Evolutionary conservation across 768 basidiomycete genomes (phyloP).

Genomic region (Auriculariales sp.): DNA sequence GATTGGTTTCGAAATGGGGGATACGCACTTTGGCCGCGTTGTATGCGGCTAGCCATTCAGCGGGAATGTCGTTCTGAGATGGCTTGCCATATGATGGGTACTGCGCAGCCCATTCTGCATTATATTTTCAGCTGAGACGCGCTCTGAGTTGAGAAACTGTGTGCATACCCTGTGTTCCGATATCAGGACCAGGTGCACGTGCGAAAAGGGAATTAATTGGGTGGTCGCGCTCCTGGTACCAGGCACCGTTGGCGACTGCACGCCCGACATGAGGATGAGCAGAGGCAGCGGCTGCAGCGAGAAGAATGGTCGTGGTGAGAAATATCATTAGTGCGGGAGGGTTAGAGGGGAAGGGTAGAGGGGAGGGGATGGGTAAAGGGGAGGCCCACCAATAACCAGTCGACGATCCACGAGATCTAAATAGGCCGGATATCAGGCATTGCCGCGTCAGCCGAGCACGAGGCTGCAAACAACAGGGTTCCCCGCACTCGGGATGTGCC

Average conservation of each 20-base stretch:
- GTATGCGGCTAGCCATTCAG: neutral
- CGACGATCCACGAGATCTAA: too few relatives aligned
- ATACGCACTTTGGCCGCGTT: slow-evolving; percentile 26
- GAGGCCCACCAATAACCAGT: too few relatives aligned
- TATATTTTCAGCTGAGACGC: neutral
- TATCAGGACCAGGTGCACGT: slow-evolving; percentile 28
- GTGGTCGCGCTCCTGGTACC: slow-evolving; percentile 53
- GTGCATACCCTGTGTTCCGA: slow-evolving; percentile 47
- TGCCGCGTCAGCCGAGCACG: too few relatives aligned
- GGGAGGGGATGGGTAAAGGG: too few relatives aligned
- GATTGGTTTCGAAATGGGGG: slow-evolving; percentile 18
- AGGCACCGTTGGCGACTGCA: too few relatives aligned
- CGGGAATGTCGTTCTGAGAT: neutral
- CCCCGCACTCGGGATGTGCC: too few relatives aligned
- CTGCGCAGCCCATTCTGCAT: neutral
- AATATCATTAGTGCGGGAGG: too few relatives aligned
- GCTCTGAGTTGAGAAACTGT: slow-evolving; percentile 9
- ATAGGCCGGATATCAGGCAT: too few relatives aligned
- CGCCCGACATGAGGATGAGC: too few relatives aligned
- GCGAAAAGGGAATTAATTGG: slow-evolving; percentile 47
- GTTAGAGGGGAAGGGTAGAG: too few relatives aligned
- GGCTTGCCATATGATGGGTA: slow-evolving; percentile 1
- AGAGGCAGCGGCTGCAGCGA: slow-evolving; percentile 13
- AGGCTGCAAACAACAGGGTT: too few relatives aligned
- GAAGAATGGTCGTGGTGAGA: slow-evolving; percentile 11